Evolutionary conservation across 768 basidiomycete genomes (phyloP).

Genomic region (Rhodotorula diobovata): DNA sequence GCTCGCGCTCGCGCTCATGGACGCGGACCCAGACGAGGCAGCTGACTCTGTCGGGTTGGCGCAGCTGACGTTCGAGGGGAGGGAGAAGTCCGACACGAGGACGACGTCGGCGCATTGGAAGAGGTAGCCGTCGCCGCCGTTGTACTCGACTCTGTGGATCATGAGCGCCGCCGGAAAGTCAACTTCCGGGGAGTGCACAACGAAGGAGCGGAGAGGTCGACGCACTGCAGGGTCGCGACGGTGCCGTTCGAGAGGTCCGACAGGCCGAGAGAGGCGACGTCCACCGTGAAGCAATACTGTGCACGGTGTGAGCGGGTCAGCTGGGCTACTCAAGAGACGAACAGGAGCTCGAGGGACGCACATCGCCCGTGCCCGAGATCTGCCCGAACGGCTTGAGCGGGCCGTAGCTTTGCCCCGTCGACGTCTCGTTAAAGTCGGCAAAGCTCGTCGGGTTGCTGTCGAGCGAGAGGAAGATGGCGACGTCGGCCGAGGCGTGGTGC

Average conservation of each 20-base stretch:
- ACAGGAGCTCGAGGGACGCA: neutral
- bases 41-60: conserved; percentile 30
- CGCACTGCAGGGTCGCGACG: conserved; percentile 65
- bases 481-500: conserved; percentile 62
- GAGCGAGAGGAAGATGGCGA: conserved; percentile 53
- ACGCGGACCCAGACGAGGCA: neutral
- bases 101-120: conserved; percentile 79
- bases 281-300: conserved; percentile 62
- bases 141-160: conserved; percentile 52
- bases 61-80: conserved; percentile 52
- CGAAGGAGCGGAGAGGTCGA: conserved; percentile 3
- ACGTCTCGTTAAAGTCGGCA: conserved; percentile 57
- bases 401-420: conserved; percentile 49
- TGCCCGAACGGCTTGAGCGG: conserved; percentile 50
- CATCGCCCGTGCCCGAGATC: conserved; percentile 56
- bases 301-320: neutral
- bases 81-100: conserved; percentile 56
- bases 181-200: too few species aligned
- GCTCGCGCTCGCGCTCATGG: neutral
- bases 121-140: conserved; percentile 67
- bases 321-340: too few species aligned
- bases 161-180: too few species aligned
- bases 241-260: conserved; percentile 58
- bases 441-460: conserved; percentile 60
- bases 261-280: conserved; percentile 56